A percentile compares a stretch with the other conserved stretches of the same genome.
These are phyloP conservation scores for Camillea tinctor DNA, from an alignment of 2,329 filamentous ascomycete genomes.

Conservation along the genomic window DNA sequence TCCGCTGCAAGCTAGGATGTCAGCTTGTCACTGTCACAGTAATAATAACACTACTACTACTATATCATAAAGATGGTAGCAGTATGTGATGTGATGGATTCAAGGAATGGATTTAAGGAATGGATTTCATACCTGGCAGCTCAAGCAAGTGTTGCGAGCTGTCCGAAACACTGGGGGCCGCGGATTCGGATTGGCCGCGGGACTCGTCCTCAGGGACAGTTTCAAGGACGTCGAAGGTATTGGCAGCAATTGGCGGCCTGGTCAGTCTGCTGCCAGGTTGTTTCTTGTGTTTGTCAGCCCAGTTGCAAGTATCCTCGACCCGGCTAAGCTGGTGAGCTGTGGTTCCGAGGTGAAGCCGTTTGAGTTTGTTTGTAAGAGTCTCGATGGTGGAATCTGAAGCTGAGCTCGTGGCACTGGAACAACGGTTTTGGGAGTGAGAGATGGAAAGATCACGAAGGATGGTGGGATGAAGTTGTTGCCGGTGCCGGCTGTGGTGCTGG, in stretches of 20 bases:
- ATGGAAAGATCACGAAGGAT: conserved; percentile 31
- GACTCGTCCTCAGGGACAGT: conserved; percentile 30
- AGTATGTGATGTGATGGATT: too few species aligned
- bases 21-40: conserved; percentile 7
- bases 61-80: neutral
- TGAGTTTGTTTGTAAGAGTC: conserved; percentile 32
- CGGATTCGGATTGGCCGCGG: conserved; percentile 12
- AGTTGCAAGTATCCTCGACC: conserved; percentile 11
- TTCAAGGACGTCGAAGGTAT: conserved; percentile 31
- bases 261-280: conserved; percentile 20
- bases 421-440: conserved; percentile 30
- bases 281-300: conserved; percentile 16
- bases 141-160: conserved; percentile 20
- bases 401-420: conserved; percentile 14
- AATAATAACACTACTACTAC: neutral
- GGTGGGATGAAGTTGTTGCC: conserved; percentile 10
- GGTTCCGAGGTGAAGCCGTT: conserved; percentile 30
- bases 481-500: conserved; percentile 3
- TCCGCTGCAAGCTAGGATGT: conserved; percentile 18
- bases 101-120: neutral
- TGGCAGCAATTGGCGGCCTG: conserved; percentile 24
- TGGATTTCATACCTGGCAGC: conserved; percentile 25
- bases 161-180: conserved; percentile 14
- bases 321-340: conserved; percentile 14
- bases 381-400: conserved; percentile 27